These are phyloP conservation scores for Geotrichum aggregatum DNA, from an alignment of 1,139 yeast species.

Conservation along the genomic window DNA sequence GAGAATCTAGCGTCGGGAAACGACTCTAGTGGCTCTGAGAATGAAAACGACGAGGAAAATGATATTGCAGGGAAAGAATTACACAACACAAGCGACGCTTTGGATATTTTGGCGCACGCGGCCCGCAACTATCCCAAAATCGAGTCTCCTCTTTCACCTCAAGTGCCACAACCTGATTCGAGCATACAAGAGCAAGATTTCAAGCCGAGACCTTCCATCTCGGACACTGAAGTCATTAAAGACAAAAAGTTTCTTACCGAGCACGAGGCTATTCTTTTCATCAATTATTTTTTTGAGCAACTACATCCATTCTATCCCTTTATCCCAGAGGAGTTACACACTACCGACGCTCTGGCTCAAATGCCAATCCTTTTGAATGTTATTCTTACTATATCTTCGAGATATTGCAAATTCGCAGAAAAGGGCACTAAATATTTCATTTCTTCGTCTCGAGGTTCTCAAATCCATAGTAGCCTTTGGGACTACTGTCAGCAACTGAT, in stretches of 20 bases:
- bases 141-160: conserved; percentile 11
- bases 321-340: conserved; percentile 68
- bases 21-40: background rate
- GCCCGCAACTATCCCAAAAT: conserved; percentile 40
- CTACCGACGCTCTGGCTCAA: conserved; percentile 61
- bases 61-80: conserved; percentile 37
- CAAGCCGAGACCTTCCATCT: conserved; percentile 36
- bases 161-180: conserved; percentile 8
- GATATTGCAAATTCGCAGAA: conserved; percentile 45
- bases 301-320: conserved; percentile 91
- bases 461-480: conserved; percentile 71
- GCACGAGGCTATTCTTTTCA: conserved; percentile 59
- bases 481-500: conserved; percentile 74
- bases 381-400: conserved; percentile 69
- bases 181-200: conserved; percentile 6
- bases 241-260: conserved; percentile 59
- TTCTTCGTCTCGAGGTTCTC: conserved; percentile 20
- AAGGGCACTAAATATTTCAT: conserved; percentile 20
- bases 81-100: conserved; percentile 58
- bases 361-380: conserved; percentile 80
- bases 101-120: conserved; percentile 49
- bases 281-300: conserved; percentile 64
- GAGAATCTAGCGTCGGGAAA: background rate
- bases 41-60: conserved; percentile 8
- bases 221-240: conserved; percentile 65